Base-by-base conservation (phyloP, 2,329 filamentous ascomycete genomes). In the Nemania sp. region DNA sequence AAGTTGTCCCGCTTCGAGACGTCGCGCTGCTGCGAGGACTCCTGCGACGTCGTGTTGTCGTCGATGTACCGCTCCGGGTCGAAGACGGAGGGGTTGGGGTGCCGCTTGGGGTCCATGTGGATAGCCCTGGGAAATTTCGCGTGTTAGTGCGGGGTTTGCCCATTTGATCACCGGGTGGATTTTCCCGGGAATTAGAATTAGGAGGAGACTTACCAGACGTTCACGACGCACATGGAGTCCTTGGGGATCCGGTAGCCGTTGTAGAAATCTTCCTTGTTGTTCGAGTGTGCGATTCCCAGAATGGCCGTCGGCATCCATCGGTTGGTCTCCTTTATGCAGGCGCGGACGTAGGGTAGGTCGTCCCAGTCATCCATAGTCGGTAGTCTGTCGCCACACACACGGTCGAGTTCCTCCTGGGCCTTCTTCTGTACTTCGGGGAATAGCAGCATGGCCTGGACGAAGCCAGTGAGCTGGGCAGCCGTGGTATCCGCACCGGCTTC, bases 301-400 rank as follows among this genome's bases (percentile, higher is more conserved):
- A 80, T 78, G 0, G 75, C 73, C 0, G 79, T 78, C 0, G 84
- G 82, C 73, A 83, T 81, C 83, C 84, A 86, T 5, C 84, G 78
- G 47, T 83, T 73, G 15, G 73, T 76, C 70, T 87, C 84, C 62
- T 86, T 85, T 55, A 85, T 76, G 22, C 80, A 77, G 35, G 78
- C 79, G n/a, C 79, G 75, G n/a, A 85, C 77, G 67, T 87, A 87
- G 0, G 83, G 84, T 2, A 87, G 76, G 4, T 79, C 73, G 1
- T 75, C 70, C 55, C 80, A 77, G 69, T 87, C 85, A 0, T 80
- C 72, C 69, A 82, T 79, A 2, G 71, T 77, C 0, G 85, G 85
- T 2, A 85, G 64, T 5, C 71, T 84, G 13, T 79, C 75, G 3
- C 85, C 84, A 20, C 84, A 76, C 1, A 86, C 78, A 0, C 74